Base-by-base conservation (phyloP, 2,329 filamentous ascomycete genomes). In the Stenocarpella maydis region DNA sequence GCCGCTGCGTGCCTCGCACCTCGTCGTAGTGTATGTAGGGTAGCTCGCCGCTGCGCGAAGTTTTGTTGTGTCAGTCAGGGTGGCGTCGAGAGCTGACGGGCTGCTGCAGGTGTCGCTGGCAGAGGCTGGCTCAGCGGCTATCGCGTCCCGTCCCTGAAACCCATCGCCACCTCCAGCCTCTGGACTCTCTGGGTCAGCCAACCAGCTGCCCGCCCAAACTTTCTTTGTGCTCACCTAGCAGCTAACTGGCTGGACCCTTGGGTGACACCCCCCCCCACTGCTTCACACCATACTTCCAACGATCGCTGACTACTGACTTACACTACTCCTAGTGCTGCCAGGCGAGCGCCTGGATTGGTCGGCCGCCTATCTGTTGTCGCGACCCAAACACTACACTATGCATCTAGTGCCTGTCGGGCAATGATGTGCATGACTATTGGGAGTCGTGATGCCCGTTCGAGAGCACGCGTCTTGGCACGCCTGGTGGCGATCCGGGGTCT, bases 121-220 rank as follows among this genome's bases (percentile, higher is more conserved):
- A n/a, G n/a, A n/a, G n/a, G n/a, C 37, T 52, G 52, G 58, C 55
- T 67, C 64, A 55, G 64, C 52, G 64, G 28, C 31, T 55, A 31
- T 50, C 26, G 45, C 49, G 63, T 31, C 63, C 50, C 63, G 63
- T 66, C 63, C 49, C 63, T 66, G 63, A 66, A 54, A 52, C 50
- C n/a, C 37, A 17, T 65, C 12, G 47, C 41, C 49, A 61, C 55
- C 55, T 37, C 54, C 55, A 41, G 26, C 55, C 24, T 61, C 55
- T n/a, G 21, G 26, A 24, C 15, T n/a, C 10, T 15, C 26, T 47
- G 55, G 28, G 58, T 45, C 58, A 7, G 58, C 41, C 58, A 61
- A 61, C 55, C 55, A 45, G 53, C 39, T 31, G 39, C 26, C 6
- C 55, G 15, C 24, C 55, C 41, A 61, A 24, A 34, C 21, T 15